A percentile compares a stretch with the other conserved stretches of the same genome.
Evolutionary conservation across 371 early-diverging fungal species (phyloP).

Genomic region (Phascolomyces articulosus): DNA sequence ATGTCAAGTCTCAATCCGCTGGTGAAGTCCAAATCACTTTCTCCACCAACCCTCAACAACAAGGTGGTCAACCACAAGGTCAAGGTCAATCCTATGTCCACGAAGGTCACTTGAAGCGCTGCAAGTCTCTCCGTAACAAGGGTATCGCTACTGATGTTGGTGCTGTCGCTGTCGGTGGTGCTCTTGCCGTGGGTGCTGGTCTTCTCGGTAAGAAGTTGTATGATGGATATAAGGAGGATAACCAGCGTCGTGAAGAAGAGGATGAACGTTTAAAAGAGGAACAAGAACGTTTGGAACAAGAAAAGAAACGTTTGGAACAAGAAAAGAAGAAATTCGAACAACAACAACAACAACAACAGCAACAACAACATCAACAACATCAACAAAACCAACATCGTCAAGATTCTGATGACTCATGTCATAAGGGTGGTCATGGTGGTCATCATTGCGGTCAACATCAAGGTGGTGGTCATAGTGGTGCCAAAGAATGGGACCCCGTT

Average conservation of each 20-base stretch:
- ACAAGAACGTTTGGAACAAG: slow-evolving; percentile 34
- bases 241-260: slow-evolving; percentile 21
- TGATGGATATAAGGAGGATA: slow-evolving; percentile 37
- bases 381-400: no score
- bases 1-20: slow-evolving; percentile 47
- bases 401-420: not conserved
- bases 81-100: slow-evolving; percentile 54
- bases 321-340: slow-evolving; percentile 29
- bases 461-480: slow-evolving; percentile 7
- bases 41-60: slow-evolving; percentile 36
- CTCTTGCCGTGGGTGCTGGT: slow-evolving; percentile 41
- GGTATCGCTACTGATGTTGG: slow-evolving; percentile 42
- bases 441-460: not conserved
- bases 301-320: slow-evolving; percentile 24
- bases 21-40: slow-evolving; percentile 57
- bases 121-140: slow-evolving; percentile 54
- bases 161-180: slow-evolving; percentile 14
- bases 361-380: not conserved
- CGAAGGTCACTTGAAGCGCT: slow-evolving; percentile 50
- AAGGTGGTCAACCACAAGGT: slow-evolving; percentile 9
- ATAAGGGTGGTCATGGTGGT: slow-evolving; percentile 14
- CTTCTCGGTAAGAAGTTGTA: slow-evolving; percentile 54
- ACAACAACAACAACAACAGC: slow-evolving; percentile 6
- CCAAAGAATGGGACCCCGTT: slow-evolving; percentile 53
- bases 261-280: slow-evolving; percentile 16